Evolutionary conservation across 108 stramenopile species (phyloP).

Genomic region (Cyclostephanos tholiformis): DNA sequence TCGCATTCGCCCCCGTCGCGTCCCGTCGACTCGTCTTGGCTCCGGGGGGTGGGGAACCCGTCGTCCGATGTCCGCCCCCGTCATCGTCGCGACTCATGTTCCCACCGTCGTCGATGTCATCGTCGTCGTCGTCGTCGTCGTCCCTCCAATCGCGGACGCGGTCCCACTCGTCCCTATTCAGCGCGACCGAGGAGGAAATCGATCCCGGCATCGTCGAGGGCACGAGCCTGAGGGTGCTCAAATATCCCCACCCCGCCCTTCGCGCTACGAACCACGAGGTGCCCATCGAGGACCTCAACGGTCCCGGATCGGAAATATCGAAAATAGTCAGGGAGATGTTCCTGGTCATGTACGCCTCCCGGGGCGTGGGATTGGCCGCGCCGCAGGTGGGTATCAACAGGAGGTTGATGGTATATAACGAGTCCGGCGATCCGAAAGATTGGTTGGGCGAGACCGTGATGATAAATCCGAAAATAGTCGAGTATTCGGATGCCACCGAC

Average conservation of each 20-base stretch:
- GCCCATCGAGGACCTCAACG: constrained; percentile 59
- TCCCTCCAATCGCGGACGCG: background rate
- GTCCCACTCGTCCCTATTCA: constrained; percentile 24
- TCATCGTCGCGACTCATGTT: background rate
- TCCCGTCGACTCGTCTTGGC: background rate
- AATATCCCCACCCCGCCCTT: constrained; percentile 92
- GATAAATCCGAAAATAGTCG: constrained; percentile 88
- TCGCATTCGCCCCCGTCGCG: constrained; percentile 21
- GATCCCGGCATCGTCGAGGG: constrained; percentile 86
- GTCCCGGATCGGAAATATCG: constrained; percentile 62
- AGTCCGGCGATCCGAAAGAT: constrained; percentile 74
- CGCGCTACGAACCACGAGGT: constrained; percentile 80
- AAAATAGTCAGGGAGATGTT: constrained; percentile 93
- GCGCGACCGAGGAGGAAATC: constrained; percentile 70
- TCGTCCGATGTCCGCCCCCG: background rate
- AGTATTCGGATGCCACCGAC: constrained; percentile 63
- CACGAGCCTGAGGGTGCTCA: constrained; percentile 82
- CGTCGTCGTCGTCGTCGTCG: constrained; percentile 4
- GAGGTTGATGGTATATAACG: constrained; percentile 93
- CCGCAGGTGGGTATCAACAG: constrained; percentile 92
- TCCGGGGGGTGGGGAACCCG: background rate
- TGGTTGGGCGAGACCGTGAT: constrained; percentile 84
- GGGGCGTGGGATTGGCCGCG: constrained; percentile 93
- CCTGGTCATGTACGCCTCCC: constrained; percentile 92
- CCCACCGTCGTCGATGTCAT: background rate